Base-by-base conservation (phyloP, 257 asterid species). In the Solanum appendiculatum region DNA sequence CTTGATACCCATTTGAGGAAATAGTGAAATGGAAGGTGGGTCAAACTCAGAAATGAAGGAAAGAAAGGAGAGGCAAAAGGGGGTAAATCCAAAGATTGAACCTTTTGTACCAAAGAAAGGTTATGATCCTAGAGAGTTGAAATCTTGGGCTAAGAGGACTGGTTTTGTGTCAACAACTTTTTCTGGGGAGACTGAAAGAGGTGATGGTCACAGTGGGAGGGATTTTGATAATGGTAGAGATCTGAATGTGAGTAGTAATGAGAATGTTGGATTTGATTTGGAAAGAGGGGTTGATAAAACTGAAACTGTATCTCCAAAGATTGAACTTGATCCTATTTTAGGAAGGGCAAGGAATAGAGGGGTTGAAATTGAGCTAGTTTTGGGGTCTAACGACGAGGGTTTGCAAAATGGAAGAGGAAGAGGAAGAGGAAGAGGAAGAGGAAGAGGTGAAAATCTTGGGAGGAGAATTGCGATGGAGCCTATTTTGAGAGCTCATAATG, bases 81-180 rank as follows among this genome's bases (percentile, higher is more conserved):
- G 93, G 88, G 90, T 84, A 86, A 91, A 91, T 23, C 88, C 80
- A 56, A 95, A 91, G 37, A 83, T 97, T 86, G 98, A 94, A 84
- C 98, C 98, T 58, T 97, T 97, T 93, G 95, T 92, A 12, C 96
- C 98, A 6, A 88, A 87, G 48, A 86, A 83, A 89, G 97, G 94
- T 33, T 88, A 94, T 89, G 98, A 96, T 88, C 99, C 99, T 25
- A 93, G 90, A 84, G 99, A 96, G 88, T 89, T 97, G 91, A 93
- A 94, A 92, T 96, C 99, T 89, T 97, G 99, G 99, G 99, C 99
- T 87, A 97, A 96, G 89, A 93, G 92, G 84, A 96, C 99, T 25
- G 99, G 99, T 68, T 97, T 97, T 89, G 98, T 96, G 75, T 95
- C 99, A 29, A 91, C 99, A 25, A 91, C 90, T 34, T 91, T 95